Base-by-base conservation (phyloP, 768 basidiomycete genomes). In the Rhodotorula taiwanensis region DNA sequence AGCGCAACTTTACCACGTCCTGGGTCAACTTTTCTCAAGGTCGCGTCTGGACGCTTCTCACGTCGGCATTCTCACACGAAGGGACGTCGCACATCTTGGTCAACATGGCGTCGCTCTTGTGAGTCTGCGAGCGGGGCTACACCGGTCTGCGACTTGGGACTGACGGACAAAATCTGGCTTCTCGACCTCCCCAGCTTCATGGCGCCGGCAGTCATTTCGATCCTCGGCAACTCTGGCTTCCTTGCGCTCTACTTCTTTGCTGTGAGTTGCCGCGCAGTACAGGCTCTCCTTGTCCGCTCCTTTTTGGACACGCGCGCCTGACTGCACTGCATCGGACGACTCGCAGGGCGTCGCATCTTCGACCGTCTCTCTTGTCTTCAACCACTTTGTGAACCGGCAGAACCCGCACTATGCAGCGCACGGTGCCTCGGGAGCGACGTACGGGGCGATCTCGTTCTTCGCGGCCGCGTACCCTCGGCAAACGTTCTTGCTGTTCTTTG, bases 341-440 rank as follows among this genome's bases (percentile, higher is more conserved):
- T 14, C 16, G 9, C 50, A 65, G 58, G 56, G 67, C 25, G 21
- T 68, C 15, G 30, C 52, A 34, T 43, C 58, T 1, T 60, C 62
- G 18, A 33, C 55, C 30, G 45, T 55, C n/a, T 63, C 67, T 2
- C 45, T 56, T 11, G 14, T 57, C 16, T 60, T 63, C 58, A 52
- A 55, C 33, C 62, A 50, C 41, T 64, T 52, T 36, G 23, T 56
- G 41, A 42, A 57, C 4, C 23, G n/a, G 13, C 51, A 58, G 25
- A 62, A 58, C 57, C 60, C 56, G 25, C 34, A 31, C 39, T 59
- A 67, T 23, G 43, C 58, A 6, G 55, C 64, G 18, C 64, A 61
- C 42, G 89, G 88, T 69, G 89, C 88, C 86, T 31, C 70, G 86
- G 88, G 85, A 59, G 85, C 88, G 18, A 82, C 88, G 52, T 86